A percentile compares a stretch with the other conserved stretches of the same genome.
phyloP scores from a whole-genome alignment of 805 yeast genomes.

The Spathaspora gorwiae region DNA sequence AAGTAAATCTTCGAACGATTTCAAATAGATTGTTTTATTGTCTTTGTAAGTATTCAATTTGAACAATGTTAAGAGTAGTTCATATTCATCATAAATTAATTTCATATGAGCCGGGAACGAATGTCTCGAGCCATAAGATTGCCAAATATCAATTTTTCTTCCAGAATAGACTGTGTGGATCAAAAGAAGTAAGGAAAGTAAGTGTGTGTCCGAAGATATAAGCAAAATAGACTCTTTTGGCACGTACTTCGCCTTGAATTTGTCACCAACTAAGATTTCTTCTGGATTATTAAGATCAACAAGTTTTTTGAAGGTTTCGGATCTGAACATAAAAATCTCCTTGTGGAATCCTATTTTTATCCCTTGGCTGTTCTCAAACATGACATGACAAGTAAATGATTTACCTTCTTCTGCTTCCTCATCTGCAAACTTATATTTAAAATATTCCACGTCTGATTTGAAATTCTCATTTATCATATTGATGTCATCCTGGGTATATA shows the following conservation, averaged over 20 bases:
- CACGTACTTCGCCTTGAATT: conserved; percentile 20
- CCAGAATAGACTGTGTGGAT: conserved; percentile 50
- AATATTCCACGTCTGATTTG: conserved; percentile 5
- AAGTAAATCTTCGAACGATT: conserved; percentile 2
- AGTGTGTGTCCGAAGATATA: conserved; percentile 19
- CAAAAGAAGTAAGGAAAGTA: conserved; percentile 37
- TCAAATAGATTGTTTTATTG: neutral
- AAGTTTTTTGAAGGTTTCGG: conserved; percentile 21
- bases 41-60: conserved; percentile 1
- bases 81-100: conserved; percentile 24
- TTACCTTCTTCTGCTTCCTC: conserved; percentile 14
- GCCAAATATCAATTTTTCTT: conserved; percentile 43
- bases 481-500: conserved; percentile 5
- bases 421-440: conserved; percentile 4
- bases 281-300: conserved; percentile 15
- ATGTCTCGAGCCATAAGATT: conserved; percentile 20
- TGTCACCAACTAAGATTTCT: conserved; percentile 20
- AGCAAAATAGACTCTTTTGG: conserved; percentile 9
- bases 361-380: conserved; percentile 14
- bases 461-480: conserved; percentile 4
- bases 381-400: conserved; percentile 33
- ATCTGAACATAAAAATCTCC: conserved; percentile 26
- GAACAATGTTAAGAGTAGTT: conserved; percentile 14
- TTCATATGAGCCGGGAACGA: conserved; percentile 26
- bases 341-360: conserved; percentile 33